Base-by-base conservation (phyloP, 78 protist species). In the Mastigamoeba balamuthi region DNA sequence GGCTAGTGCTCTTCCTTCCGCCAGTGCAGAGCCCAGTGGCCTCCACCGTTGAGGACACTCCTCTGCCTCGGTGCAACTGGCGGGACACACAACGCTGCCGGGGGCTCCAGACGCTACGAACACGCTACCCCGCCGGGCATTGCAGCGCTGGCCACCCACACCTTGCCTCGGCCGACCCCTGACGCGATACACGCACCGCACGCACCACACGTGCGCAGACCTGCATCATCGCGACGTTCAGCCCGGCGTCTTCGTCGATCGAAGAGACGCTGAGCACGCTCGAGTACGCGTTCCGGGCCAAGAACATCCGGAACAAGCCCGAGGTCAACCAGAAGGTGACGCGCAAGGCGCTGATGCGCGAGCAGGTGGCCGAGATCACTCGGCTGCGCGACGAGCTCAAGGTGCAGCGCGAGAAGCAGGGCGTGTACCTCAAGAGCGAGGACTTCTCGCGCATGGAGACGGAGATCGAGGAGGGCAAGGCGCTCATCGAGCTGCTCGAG, bases 161-260 rank as follows among this genome's bases (percentile, higher is more conserved):
- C n/a, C n/a, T n/a, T n/a, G n/a, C n/a, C n/a, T n/a, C n/a, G n/a
- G n/a, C n/a, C n/a, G n/a, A n/a, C n/a, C n/a, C n/a, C n/a, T n/a
- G n/a, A n/a, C n/a, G n/a, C n/a, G n/a, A n/a, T n/a, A n/a, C n/a
- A n/a, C n/a, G n/a, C n/a, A n/a, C n/a, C n/a, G n/a, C n/a, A n/a
- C n/a, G n/a, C n/a, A n/a, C n/a, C n/a, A n/a, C n/a, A n/a, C n/a
- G n/a, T n/a, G n/a, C n/a, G n/a, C n/a, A n/a, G 84, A 95, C 98
- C 63, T 81, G 78, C 77, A 92, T 95, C 72, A 81, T 95, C 35
- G 97, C 98, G 10, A 93, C 95, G n/a, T 74, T 93, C 25, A 87
- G 94, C 0, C 98, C 98, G 4, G 6, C 82, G 8, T 5, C 43
- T 3, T 0, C 17, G 38, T 67, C 64, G 75, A 1, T 83, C 3